Conservation (phyloP, 257 asterid species). For the Solanum peruvianum region DNA sequence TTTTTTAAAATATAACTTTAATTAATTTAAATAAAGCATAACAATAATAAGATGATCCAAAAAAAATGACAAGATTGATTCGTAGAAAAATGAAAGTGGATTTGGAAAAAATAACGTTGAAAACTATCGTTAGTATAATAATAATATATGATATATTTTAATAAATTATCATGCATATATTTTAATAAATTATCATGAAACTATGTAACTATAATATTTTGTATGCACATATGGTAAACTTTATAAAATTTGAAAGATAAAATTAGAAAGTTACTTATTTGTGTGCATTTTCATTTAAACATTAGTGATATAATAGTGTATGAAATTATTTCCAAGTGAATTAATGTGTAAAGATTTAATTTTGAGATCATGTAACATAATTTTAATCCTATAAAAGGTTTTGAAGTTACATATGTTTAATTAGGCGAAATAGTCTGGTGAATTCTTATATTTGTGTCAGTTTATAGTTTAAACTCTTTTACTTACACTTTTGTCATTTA, state of each 20-base stretch:
- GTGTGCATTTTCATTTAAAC: neutral
- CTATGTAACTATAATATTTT: neutral
- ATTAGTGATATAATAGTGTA: neutral
- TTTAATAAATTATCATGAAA: neutral
- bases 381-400: too few species aligned
- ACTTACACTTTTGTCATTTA: too few species aligned
- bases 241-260: neutral
- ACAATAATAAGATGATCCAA: neutral
- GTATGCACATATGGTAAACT: neutral
- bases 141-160: neutral
- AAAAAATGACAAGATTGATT: neutral
- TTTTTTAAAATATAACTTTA: too few species aligned
- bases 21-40: neutral
- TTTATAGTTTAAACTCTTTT: too few species aligned
- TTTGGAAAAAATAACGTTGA: neutral
- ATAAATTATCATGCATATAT: neutral
- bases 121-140: neutral
- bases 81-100: neutral
- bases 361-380: neutral
- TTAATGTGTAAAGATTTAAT: neutral
- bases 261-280: neutral
- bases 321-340: neutral
- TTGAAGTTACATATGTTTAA: neutral
- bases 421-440: too few species aligned
- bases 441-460: too few species aligned